phyloP scores from a whole-genome alignment of 2,329 filamentous ascomycete genomes.

The Colletotrichum noveboracense region DNA sequence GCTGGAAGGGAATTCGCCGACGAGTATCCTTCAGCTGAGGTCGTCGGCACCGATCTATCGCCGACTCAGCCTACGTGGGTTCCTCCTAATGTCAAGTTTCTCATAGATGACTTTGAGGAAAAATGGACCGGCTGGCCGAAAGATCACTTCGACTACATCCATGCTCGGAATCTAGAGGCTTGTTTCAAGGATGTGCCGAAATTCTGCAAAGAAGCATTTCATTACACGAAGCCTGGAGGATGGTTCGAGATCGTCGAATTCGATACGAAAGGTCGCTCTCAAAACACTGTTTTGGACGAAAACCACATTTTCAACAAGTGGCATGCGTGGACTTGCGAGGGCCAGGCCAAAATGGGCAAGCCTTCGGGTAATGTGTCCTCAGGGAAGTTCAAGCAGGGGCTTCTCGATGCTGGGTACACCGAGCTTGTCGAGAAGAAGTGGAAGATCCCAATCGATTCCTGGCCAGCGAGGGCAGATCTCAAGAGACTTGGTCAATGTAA shows the following conservation, averaged over 20 bases:
- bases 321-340: constrained; percentile 30
- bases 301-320: constrained; percentile 23
- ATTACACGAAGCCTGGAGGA: constrained; percentile 49
- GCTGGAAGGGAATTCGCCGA: constrained; percentile 51
- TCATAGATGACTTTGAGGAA: constrained; percentile 37
- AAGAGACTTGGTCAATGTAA: constrained; percentile 24
- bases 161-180: constrained; percentile 63
- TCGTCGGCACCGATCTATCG: constrained; percentile 59
- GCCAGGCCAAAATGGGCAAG: constrained; percentile 32
- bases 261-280: constrained; percentile 23
- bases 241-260: constrained; percentile 35
- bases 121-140: constrained; percentile 45
- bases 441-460: constrained; percentile 21
- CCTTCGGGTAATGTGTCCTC: constrained; percentile 29
- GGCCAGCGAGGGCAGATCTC: constrained; percentile 15
- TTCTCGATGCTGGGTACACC: constrained; percentile 28
- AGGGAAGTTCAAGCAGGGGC: constrained; percentile 19
- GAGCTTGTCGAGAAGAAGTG: constrained; percentile 15
- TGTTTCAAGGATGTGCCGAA: constrained; percentile 60
- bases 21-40: constrained; percentile 46
- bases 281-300: not conserved
- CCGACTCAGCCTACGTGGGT: constrained; percentile 47
- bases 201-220: constrained; percentile 55
- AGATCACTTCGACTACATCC: constrained; percentile 62
- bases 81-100: constrained; percentile 38